These are phyloP conservation scores for Sporisorium graminicola DNA, from an alignment of 1,284 basidiomycete species.

Conservation along the genomic window DNA sequence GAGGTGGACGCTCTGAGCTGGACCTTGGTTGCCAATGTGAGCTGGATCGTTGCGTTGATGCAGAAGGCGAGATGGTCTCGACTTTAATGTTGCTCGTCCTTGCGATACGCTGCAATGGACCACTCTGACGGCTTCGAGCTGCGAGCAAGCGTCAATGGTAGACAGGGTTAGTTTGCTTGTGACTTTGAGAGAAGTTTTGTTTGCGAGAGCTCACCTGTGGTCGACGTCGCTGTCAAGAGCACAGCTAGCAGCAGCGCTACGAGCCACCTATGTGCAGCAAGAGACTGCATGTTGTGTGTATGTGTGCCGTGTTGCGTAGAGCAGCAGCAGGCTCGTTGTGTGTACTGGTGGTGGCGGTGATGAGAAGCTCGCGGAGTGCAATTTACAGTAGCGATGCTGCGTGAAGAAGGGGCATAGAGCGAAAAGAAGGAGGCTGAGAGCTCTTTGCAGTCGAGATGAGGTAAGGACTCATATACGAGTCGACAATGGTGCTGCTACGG, in stretches of 20 bases:
- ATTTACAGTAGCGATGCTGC: background rate
- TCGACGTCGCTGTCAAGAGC: constrained; percentile 12
- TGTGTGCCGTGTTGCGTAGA: background rate
- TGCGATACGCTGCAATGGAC: constrained; percentile 39
- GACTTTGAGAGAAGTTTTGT: background rate
- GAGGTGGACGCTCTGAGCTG: constrained; percentile 15
- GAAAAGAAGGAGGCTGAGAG: background rate
- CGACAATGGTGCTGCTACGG: background rate
- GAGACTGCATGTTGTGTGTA: constrained; percentile 11
- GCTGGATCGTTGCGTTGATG: background rate
- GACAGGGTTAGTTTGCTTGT: background rate
- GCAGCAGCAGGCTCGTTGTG: background rate
- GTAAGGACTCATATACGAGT: background rate
- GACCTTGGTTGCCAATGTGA: constrained; percentile 17
- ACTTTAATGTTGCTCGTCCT: constrained; percentile 33
- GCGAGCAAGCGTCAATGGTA: background rate
- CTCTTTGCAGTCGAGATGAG: background rate
- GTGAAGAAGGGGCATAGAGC: background rate
- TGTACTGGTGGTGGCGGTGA: background rate
- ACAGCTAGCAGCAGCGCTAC: constrained; percentile 32
- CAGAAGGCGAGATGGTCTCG: constrained; percentile 11
- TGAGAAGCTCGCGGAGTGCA: background rate
- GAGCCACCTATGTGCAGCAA: constrained; percentile 24
- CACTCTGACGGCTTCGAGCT: constrained; percentile 36
- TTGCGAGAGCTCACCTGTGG: constrained; percentile 1